Evolutionary conservation across 108 stramenopile species (phyloP), one percentile per base, ranked within the genome.

Genomic region (Epithemia pelagica): DNA sequence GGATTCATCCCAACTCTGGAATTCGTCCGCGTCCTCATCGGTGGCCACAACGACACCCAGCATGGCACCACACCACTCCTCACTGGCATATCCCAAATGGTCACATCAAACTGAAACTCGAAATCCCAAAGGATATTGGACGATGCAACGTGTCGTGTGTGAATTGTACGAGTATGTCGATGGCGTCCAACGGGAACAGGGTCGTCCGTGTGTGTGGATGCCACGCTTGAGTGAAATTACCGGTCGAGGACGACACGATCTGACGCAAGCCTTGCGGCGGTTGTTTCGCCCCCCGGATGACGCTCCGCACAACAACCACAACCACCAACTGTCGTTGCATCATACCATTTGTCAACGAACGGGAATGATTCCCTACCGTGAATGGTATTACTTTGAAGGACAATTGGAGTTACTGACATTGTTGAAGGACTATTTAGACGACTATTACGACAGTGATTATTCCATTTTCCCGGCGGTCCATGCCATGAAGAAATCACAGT

Each of bases 371-470:
- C 73, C 84, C 0, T 82, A 66, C 63, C 69, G 64, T 27, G 89
- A 90, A 63, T 90, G 89, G 89, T 58, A 73, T 53, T 83, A 77
- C 23, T 85, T 90, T 62, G 86, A 87, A 54, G 80, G 78, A 23
- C 84, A 78, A 31, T 59, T 81, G 51, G 77, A 84, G 28, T 64
- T 90, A 27, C 69, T 90, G 33, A 51, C 85, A 28, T 74, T 73
- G 58, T 73, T 90, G 32, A 64, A 70, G 62, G 51, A 59, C 29
- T 90, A 87, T 64, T 64, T 83, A 56, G 71, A 79, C 37, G 51
- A 74, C 55, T 73, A 69, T 23, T 59, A 71, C 58, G 52, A 76
- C 37, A 68, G 68, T 15, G 71, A 70, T 52, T 73, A 75, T 46
- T 64, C 65, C 20, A 63, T 29, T 21, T 86, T 86, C 69, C 85